Evolutionary conservation across 257 asterid species (phyloP).

Genomic region (Salvia rosmarinus): DNA sequence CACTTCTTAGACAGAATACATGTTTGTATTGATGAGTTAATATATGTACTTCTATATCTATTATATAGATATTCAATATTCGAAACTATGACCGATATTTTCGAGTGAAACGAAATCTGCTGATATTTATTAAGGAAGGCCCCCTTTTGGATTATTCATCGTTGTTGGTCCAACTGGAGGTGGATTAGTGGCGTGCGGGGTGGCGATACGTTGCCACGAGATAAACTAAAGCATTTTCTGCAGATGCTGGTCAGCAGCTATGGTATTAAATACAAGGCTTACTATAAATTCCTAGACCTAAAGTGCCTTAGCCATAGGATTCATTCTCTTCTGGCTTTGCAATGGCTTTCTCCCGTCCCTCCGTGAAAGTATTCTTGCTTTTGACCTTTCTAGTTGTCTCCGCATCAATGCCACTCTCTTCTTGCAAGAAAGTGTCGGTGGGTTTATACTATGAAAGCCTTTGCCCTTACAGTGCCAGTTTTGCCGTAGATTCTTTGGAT

Average conservation of each 20-base stretch:
- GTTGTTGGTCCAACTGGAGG: slow-evolving; percentile 41
- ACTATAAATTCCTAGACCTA: slow-evolving; percentile 4
- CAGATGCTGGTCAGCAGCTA: neutral
- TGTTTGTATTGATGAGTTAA: neutral
- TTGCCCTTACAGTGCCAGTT: slow-evolving; percentile 49
- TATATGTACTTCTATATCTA: neutral
- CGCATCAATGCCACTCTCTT: slow-evolving; percentile 23
- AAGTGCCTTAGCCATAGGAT: neutral
- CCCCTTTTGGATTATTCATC: slow-evolving; percentile 30
- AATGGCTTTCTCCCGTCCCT: slow-evolving; percentile 35
- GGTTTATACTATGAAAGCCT: slow-evolving; percentile 44
- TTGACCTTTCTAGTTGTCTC: slow-evolving; percentile 30
- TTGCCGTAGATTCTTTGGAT: slow-evolving; percentile 42
- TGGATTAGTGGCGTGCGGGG: slow-evolving; percentile 38
- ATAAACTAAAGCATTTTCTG: slow-evolving; percentile 14
- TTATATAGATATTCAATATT: neutral
- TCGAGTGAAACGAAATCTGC: slow-evolving; percentile 1
- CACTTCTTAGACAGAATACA: too few relatives aligned
- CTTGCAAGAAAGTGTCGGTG: slow-evolving; percentile 40
- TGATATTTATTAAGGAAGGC: neutral
- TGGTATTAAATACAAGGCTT: neutral
- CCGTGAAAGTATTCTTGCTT: slow-evolving; percentile 32
- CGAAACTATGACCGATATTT: neutral
- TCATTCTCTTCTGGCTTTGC: slow-evolving; percentile 8
- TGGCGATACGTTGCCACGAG: slow-evolving; percentile 38